Evolutionary conservation across 148 eudicot species (phyloP), one percentile per base, ranked within the genome.

Genomic region (Camellia sinensis): DNA sequence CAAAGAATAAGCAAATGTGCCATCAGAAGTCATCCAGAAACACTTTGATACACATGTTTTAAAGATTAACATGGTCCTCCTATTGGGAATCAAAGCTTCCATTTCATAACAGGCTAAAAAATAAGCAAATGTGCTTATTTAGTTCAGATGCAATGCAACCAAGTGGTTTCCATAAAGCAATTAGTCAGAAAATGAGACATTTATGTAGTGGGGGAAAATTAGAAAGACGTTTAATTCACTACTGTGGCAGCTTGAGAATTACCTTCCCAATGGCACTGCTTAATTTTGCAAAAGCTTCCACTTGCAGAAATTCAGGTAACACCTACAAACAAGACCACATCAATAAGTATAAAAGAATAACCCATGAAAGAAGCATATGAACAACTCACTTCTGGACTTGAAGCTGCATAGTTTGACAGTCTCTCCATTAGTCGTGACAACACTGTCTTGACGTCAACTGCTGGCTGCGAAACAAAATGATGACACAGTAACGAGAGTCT

Each of bases 231-330:
- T 7, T 50, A 37, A 18, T 37, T 56, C 14, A 14, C 60, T 15
- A 54, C 14, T 71, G 71, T 56, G 14, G 64, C 73, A 62, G 78
- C 50, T 68, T 57, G 17, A 67, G 13, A 74, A 71, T 54, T 89
- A 96, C 99, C 98, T 94, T 96, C 78, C 98, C 97, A 68, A 96
- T 96, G 81, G 99, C 97, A 86, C 82, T 91, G 87, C 92, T 96
- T 76, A 96, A 83, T 88, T 92, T 96, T 66, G 93, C 80, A 91
- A 96, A 96, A 84, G 99, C 99, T 86, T 96, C 99, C 80, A 93
- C 99, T 91, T 92, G 98, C 79, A 96, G 86, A 76, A 96, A 92
- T 76, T 96, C 99, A 19, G 99, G 97, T 71, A 96, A 88, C 67
- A 93, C 91, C 99, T 96, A 87, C 85, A 88, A 52, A 79, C 7